A percentile compares a stretch with the other conserved stretches of the same genome.
Conservation (phyloP, 2,329 filamentous ascomycete species). For the Hypoxylon sp. region DNA sequence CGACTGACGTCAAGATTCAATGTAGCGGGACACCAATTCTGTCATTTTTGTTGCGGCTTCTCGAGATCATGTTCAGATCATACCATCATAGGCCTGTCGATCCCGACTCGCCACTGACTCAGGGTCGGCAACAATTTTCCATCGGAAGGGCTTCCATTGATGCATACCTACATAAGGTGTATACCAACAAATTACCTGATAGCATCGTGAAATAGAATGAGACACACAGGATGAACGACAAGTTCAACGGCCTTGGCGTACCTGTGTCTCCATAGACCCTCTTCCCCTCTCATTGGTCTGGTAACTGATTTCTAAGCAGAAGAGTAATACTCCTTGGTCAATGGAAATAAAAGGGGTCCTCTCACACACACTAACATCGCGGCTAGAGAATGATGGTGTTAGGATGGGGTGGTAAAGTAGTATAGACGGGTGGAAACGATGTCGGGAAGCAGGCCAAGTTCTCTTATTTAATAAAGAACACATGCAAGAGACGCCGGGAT, state of each 20-base stretch:
- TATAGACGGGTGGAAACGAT: conserved; percentile 22
- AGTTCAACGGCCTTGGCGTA: conserved; percentile 21
- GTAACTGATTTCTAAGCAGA: conserved; percentile 35
- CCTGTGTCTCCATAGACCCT: conserved; percentile 7
- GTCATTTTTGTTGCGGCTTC: conserved; percentile 16
- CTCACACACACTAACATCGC: conserved; percentile 15
- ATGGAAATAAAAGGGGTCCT: conserved; percentile 28
- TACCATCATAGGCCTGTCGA: conserved; percentile 41
- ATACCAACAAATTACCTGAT: conserved; percentile 33
- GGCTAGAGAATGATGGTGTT: conserved; percentile 15
- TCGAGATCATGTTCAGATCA: conserved; percentile 36
- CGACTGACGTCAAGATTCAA: conserved; percentile 37
- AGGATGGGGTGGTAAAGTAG: conserved; percentile 9
- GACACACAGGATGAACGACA: conserved; percentile 6
- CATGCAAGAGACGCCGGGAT: conserved; percentile 25
- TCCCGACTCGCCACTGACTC: conserved; percentile 34
- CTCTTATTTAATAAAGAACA: conserved; percentile 26
- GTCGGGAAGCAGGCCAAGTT: conserved; percentile 26
- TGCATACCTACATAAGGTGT: not conserved
- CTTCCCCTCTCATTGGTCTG: conserved; percentile 19
- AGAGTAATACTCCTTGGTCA: conserved; percentile 33
- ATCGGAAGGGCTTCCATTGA: not conserved
- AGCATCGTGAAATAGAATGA: conserved; percentile 38
- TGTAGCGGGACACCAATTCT: conserved; percentile 11
- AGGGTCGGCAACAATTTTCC: not conserved